Evolutionary conservation across 805 yeast genomes (phyloP).

Genomic region (Tetrapisispora nanseiensis): DNA sequence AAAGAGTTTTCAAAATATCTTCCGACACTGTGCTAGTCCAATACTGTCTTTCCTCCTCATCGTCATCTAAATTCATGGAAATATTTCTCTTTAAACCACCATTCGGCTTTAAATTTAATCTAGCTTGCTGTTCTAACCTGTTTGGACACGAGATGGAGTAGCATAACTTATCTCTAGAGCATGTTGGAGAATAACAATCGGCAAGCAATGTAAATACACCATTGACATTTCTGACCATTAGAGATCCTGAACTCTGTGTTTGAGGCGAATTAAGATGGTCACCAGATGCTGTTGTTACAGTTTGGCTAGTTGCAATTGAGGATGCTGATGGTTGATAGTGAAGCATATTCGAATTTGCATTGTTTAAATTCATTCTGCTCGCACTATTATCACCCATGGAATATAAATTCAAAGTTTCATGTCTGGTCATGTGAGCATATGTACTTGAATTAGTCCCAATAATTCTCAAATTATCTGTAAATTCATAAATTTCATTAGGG

Average conservation of each 20-base stretch:
- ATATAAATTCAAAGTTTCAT: constrained; percentile 21
- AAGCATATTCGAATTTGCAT: not conserved
- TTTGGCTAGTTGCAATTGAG: constrained; percentile 5
- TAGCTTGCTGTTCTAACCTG: constrained; percentile 88
- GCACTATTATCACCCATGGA: constrained; percentile 9
- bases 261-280: not conserved
- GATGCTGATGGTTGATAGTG: constrained; percentile 11
- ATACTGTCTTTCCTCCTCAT: constrained; percentile 66
- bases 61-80: constrained; percentile 28
- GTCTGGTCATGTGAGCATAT: constrained; percentile 16
- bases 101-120: constrained; percentile 78
- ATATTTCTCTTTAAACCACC: constrained; percentile 69
- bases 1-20: constrained; percentile 64
- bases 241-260: not conserved
- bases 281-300: not conserved
- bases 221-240: constrained; percentile 33
- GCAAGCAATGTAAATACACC: constrained; percentile 91
- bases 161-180: constrained; percentile 79
- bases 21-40: constrained; percentile 92
- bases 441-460: constrained; percentile 16
- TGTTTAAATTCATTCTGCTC: not conserved
- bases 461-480: constrained; percentile 38
- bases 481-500: constrained; percentile 76
- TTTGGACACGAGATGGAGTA: constrained; percentile 96
- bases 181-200: constrained; percentile 95